Base-by-base conservation (phyloP, 2,329 filamentous ascomycete genomes). In the Alternaria postmessia region DNA sequence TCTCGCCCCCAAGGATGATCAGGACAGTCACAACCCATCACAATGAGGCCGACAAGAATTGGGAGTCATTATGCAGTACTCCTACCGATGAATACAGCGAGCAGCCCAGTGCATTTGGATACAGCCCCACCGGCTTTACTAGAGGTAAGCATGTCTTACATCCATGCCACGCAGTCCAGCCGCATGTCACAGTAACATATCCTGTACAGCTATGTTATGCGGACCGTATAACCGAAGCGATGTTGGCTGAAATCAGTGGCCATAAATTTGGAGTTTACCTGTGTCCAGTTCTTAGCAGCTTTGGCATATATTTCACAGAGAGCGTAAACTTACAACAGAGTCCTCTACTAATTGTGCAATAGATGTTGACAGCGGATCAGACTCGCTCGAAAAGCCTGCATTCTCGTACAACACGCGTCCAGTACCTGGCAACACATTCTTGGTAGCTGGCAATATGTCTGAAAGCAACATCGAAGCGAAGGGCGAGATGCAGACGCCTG, bases 401-500 rank as follows among this genome's bases (percentile, higher is more conserved):
- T 26, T 16, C 44, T 55, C 30, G 22, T 39, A n/a, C 7, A 22
- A 7, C 6, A 43, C 52, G 34, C 57, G 52, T 18, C 46, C 59
- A 34, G 44, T 47, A 46, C 58, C 51, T 18, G 28, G 48, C 7
- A 49, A 59, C 34, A 26, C 54, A n/a, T 55, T 46, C 6, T 24
- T 51, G 24, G 44, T 32, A 18, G 18, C 26, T 20, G 36, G 22
- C 28, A 28, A 47, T 2, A 43, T 38, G 38, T 20, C 22, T 42
- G n/a, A 42, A 16, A 38, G 20, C 20, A 59, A 69, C 24, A 46
- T 67, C n/a, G 66, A 65, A 52, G 54, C 62, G 4, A 62, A 65
- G 46, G 57, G 44, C 16, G 55, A 65, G 47, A 18, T 7, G 18
- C 41, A 36, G 1, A 34, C 20, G 8, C 28, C 41, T 16, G 46